Base-by-base conservation (phyloP, 169 alveolate genomes). In the Cryptosporidium andersoni region DNA sequence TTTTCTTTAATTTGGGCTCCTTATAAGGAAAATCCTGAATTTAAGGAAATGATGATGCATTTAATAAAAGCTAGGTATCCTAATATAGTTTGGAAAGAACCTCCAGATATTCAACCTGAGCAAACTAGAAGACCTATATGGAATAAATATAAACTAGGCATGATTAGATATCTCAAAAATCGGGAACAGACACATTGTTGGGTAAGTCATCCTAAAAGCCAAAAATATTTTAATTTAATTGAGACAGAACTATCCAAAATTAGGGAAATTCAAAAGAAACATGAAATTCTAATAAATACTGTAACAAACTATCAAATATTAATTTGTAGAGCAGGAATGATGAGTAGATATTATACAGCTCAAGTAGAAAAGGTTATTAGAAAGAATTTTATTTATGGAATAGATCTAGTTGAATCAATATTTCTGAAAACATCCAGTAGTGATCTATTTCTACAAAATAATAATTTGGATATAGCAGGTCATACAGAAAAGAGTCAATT, bases 1-100 rank as follows among this genome's bases (percentile, higher is more conserved):
- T 58, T 6, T 8, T 34, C 8, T 39, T 16, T 60, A 1, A 74
- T 74, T 25, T 74, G 85, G 85, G 85, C 85, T 9, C 85, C 85
- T 4, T 55, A 66, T 3, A 37, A 53, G 3, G 85, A 74, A 36
- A 58, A 74, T 36, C 48, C 55, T 42, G 25, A 36, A 4, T 42
- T 56, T 6, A 14, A 8, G 1, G 64, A 16, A 2, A 37, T 9
- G 36, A 49, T 66, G 14, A 66, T 34, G 51, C 36, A 74, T 2
- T 40, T 74, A 14, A 58, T 74, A 12, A 47, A 47, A 9, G 51
- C 40, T 48, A 0, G 39, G 47, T 43, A 74, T 16, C 55, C 66
- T 9, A n/a, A 48, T 5, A 34, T 43, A 34, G 16, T 43, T 11
- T 42, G 67, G 67, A 40, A 12, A 11, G 55, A 58, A 53, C 53